A percentile compares a stretch with the other conserved stretches of the same genome.
Conservation (phyloP, 371 early-diverging fungal genomes). For the Mucor irregularis region DNA sequence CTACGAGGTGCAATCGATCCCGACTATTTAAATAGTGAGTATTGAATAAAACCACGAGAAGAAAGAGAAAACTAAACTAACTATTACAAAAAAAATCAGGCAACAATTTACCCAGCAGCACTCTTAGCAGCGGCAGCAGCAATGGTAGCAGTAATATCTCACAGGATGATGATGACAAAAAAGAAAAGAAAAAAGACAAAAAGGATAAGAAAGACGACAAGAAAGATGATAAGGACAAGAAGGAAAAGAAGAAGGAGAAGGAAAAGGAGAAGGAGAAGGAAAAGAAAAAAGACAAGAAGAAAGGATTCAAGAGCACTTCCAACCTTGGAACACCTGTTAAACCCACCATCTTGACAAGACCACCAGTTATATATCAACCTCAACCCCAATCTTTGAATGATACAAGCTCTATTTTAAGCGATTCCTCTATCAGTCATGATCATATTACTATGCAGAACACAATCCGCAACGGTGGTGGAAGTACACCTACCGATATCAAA, state of each 20-base stretch:
- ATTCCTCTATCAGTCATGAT: constrained; percentile 8
- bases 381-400: not conserved
- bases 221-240: constrained; percentile 24
- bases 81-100: not conserved
- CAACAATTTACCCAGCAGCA: not conserved
- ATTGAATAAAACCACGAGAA: not conserved
- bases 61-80: not conserved
- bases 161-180: constrained; percentile 27
- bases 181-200: constrained; percentile 13
- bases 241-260: constrained; percentile 15
- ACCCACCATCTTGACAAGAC: constrained; percentile 14
- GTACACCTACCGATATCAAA: too few species aligned
- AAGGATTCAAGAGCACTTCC: constrained; percentile 14
- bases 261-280: constrained; percentile 10
- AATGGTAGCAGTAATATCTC: not conserved
- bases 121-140: not conserved
- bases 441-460: constrained; percentile 24
- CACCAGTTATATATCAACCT: not conserved
- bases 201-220: constrained; percentile 11
- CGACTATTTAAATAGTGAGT: too few species aligned
- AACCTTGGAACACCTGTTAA: constrained; percentile 23
- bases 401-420: not conserved
- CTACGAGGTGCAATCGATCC: constrained; percentile 36
- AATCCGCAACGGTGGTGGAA: constrained; percentile 20
- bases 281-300: constrained; percentile 11